These are phyloP conservation scores for Xylaria sp. DNA, from an alignment of 2,329 filamentous ascomycete genomes.

Conservation along the genomic window DNA sequence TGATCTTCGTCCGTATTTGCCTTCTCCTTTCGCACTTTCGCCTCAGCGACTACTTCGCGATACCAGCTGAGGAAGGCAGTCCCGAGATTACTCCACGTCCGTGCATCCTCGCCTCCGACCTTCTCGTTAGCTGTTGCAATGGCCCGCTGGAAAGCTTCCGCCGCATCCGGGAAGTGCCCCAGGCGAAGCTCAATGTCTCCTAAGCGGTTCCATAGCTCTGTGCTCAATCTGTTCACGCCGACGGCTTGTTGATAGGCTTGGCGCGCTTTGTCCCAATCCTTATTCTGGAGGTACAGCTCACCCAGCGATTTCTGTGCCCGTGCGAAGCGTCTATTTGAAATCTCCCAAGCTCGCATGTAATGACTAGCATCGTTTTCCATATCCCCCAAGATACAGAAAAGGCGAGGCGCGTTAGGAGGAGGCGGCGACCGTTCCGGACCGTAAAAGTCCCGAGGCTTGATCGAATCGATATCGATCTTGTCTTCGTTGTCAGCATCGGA, in stretches of 20 bases:
- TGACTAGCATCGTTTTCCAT: slow-evolving; percentile 75
- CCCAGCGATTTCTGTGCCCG: slow-evolving; percentile 88
- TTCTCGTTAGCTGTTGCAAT: slow-evolving; percentile 66
- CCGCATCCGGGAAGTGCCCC: slow-evolving; percentile 76
- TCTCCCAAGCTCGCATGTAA: slow-evolving; percentile 87
- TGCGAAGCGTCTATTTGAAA: slow-evolving; percentile 80
- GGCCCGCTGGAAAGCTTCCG: slow-evolving; percentile 80
- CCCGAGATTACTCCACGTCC: slow-evolving; percentile 94
- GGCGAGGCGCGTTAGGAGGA: slow-evolving; percentile 80
- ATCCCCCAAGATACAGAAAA: slow-evolving; percentile 94
- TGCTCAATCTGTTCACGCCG: slow-evolving; percentile 78
- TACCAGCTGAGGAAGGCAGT: slow-evolving; percentile 78
- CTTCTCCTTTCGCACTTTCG: slow-evolving; percentile 36
- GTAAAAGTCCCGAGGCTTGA: slow-evolving; percentile 58
- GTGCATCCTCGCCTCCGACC: slow-evolving; percentile 84
- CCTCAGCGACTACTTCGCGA: slow-evolving; percentile 54
- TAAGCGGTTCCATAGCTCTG: slow-evolving; percentile 85
- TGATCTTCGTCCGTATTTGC: slow-evolving; percentile 30
- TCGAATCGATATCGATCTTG: slow-evolving; percentile 61
- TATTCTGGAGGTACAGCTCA: slow-evolving; percentile 72
- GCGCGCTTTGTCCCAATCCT: slow-evolving; percentile 71
- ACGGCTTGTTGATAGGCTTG: slow-evolving; percentile 81
- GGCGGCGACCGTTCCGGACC: slow-evolving; percentile 73
- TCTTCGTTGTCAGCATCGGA: slow-evolving; percentile 55
- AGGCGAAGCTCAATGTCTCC: slow-evolving; percentile 87